A percentile compares a stretch with the other conserved stretches of the same genome.
These are phyloP conservation scores for Leccinum fibrillosum DNA, from an alignment of 768 basidiomycete species.

Conservation along the genomic window DNA sequence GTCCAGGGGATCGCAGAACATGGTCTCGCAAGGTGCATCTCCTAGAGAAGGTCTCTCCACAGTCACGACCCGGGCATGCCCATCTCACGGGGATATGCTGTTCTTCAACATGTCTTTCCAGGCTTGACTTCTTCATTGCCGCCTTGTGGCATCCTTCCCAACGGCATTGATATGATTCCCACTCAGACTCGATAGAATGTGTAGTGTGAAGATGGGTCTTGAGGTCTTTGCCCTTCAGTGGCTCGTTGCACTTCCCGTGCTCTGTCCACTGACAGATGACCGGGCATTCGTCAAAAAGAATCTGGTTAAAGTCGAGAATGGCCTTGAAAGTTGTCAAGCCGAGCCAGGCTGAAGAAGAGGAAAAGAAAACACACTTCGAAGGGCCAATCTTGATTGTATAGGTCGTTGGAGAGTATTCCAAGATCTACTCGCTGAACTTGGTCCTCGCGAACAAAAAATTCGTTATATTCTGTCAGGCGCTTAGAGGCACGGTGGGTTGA, in stretches of 20 bases:
- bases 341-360: too few species aligned
- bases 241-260: background rate
- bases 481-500: background rate
- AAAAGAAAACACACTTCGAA: background rate
- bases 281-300: background rate
- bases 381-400: background rate
- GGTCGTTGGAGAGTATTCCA: background rate
- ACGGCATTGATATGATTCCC: background rate
- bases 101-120: slow-evolving; percentile 10
- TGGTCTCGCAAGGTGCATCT: background rate
- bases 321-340: background rate
- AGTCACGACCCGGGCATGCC: background rate
- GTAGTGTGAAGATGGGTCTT: background rate
- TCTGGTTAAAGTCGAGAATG: background rate
- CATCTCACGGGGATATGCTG: slow-evolving; percentile 11
- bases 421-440: background rate
- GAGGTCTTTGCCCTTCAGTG: background rate
- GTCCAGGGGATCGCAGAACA: background rate
- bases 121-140: slow-evolving; percentile 7
- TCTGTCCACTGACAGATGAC: slow-evolving; percentile 3
- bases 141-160: slow-evolving; percentile 1
- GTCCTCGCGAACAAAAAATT: background rate
- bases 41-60: too few species aligned
- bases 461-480: background rate
- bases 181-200: slow-evolving; percentile 5